Evolutionary conservation across 2,329 filamentous ascomycete genomes (phyloP).

Genomic region (Neocatenulostroma microsporum): DNA sequence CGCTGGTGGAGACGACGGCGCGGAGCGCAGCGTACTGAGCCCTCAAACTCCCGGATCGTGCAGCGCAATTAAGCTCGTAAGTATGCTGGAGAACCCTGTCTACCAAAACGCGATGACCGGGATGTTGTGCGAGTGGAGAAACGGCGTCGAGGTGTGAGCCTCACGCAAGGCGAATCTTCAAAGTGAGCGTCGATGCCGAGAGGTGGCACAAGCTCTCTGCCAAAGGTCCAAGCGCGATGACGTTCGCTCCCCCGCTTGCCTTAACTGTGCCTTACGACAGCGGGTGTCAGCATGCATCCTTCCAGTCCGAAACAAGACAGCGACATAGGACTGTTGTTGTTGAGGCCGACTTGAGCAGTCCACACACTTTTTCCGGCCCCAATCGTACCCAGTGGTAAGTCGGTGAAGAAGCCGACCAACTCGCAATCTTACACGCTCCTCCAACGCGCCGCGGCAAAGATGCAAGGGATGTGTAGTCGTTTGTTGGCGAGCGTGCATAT

Average conservation of each 20-base stretch:
- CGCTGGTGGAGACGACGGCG: slow-evolving; percentile 10
- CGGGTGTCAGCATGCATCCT: not conserved
- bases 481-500: too few relatives aligned
- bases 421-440: not conserved
- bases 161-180: slow-evolving; percentile 5
- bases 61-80: slow-evolving; percentile 10
- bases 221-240: slow-evolving; percentile 5
- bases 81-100: slow-evolving; percentile 10
- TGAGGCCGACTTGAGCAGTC: too few relatives aligned
- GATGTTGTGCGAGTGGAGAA: slow-evolving; percentile 8
- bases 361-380: too few relatives aligned
- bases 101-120: slow-evolving; percentile 8
- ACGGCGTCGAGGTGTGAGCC: not conserved
- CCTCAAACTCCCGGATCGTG: slow-evolving; percentile 8
- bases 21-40: slow-evolving; percentile 12
- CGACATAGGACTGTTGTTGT: too few relatives aligned
- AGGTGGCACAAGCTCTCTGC: slow-evolving; percentile 7
- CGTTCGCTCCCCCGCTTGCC: slow-evolving; percentile 1
- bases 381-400: too few relatives aligned
- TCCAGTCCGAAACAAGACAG: too few relatives aligned
- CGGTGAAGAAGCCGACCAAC: not conserved
- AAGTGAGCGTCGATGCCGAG: slow-evolving; percentile 3
- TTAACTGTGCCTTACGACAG: not conserved
- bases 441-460: too few relatives aligned
- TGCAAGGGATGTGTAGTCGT: too few relatives aligned